phyloP scores from a whole-genome alignment of 768 basidiomycete genomes.

The Psilocybe tampanensis region DNA sequence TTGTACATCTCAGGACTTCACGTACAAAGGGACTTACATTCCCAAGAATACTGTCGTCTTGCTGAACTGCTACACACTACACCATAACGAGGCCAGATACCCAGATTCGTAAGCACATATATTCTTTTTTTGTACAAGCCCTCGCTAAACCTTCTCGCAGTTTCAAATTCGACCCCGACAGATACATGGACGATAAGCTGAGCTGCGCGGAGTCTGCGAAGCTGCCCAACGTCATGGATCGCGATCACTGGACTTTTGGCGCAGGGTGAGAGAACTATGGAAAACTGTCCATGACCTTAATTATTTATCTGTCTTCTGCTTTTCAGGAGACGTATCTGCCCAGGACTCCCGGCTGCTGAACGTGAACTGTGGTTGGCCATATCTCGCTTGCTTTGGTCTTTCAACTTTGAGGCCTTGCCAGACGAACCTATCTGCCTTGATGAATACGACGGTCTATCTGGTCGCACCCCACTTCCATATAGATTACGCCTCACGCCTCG shows the following conservation, averaged over 20 bases:
- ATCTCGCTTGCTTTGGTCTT: conserved; percentile 49
- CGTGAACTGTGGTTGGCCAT: conserved; percentile 47
- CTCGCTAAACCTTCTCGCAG: background rate
- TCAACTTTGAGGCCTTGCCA: conserved; percentile 40
- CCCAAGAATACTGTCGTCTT: conserved; percentile 40
- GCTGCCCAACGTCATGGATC: conserved; percentile 37
- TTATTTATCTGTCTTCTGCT: too few relatives aligned
- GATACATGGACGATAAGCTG: conserved; percentile 39
- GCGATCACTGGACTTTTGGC: conserved; percentile 53
- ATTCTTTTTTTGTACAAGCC: conserved; percentile 10
- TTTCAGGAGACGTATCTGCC: conserved; percentile 41
- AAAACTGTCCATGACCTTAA: too few relatives aligned
- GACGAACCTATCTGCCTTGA: conserved; percentile 45
- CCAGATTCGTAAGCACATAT: conserved; percentile 30
- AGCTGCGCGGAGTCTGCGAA: conserved; percentile 43
- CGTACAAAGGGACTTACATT: conserved; percentile 38
- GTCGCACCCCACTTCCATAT: conserved; percentile 36
- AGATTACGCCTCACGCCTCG: background rate
- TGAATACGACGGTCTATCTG: conserved; percentile 51
- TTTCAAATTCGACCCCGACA: conserved; percentile 35
- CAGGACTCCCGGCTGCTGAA: conserved; percentile 46
- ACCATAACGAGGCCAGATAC: conserved; percentile 36
- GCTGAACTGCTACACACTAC: conserved; percentile 39
- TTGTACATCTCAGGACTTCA: conserved; percentile 35
- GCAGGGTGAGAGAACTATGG: conserved; percentile 36